Evolutionary conservation across 768 basidiomycete species (phyloP), one percentile per base, ranked within the genome.

Genomic region (Neoboletus magnificus): DNA sequence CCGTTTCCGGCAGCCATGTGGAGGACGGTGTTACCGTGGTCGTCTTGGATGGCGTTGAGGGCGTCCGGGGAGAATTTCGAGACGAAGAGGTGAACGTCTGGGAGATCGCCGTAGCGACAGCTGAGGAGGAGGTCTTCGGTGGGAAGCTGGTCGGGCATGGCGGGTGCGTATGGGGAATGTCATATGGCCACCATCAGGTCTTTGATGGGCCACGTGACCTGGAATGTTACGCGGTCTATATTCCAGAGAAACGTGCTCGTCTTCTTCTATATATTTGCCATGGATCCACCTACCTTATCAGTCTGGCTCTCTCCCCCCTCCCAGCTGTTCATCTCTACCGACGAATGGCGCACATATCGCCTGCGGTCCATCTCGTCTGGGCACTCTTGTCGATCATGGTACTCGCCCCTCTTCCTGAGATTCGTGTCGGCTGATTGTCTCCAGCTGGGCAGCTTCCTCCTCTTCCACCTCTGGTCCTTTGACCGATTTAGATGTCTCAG

Each of bases 1-100:
- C 94, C 94, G 71, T 98, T 98, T 1, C 82, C 94, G 54, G 83
- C 85, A 15, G 81, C 77, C 93, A 96, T 96, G 70, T 97, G 94
- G 37, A 97, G 74, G 39, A 85, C 74, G 2, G 81, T 84, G 75
- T 93, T 97, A 37, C 82, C 86, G 66, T 89, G 82, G 41, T 86
- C 86, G 73, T 96, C 94, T 40, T 77, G 80, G 13, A 84, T 71
- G 36, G 69, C 66, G 37, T 71, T 71, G 13, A 91, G 72, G 0
- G 79, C 54, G 6, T 73, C 73, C 2, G 72, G 54, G 11, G 89
- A 85, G 67, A 84, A 87, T 36, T 76, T 73, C 22, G 78, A 69
- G 27, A 89, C 73, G 59, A 89, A 95, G 4, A 74, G 74, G 43
- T 85, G 77, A 37, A 93, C 77, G 61, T 94, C 91, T 45, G 88